Base-by-base conservation (phyloP, 495 filamentous ascomycete species). In the Aspergillus steynii region DNA sequence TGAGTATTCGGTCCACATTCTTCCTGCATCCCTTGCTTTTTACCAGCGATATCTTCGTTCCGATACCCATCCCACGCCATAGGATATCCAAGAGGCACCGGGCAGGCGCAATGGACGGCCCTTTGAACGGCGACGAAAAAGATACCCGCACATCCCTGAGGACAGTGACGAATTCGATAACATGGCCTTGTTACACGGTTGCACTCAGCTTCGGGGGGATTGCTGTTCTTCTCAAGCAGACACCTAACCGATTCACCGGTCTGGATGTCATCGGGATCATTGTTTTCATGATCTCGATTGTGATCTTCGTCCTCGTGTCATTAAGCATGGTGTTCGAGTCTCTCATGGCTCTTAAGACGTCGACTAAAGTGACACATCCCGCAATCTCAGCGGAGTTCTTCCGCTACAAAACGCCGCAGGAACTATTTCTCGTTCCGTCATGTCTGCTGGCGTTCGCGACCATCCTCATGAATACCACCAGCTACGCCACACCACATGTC, bases 221-320 rank as follows among this genome's bases (percentile, higher is more conserved):
- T 26, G 78, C 85, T 10, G 69, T 86, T n/a, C 66, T 85, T 34
- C 72, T 89, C 12, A 76, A 77, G 51, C 70, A 78, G 28, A 75
- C 77, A 12, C 86, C 84, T 0, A 75, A 85, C 55, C 76, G 77
- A 29, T 86, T 87, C 65, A 62, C 61, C 2, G 83, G 83, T 37
- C 75, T 87, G 1, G 74, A 73, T 20, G 77, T 72, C 9, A 80
- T 86, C 62, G 85, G 86, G 5, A 84, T 81, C 7, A 61, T 82
- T 26, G 65, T 88, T 54, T 88, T 82, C 68, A 72, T 88, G 52
- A 58, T 87, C 50, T 82, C 87, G 65, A 68, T 88, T 1, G 53
- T 83, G 60, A 67, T 82, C 42, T 88, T 86, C 69, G 20, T 72
- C 0, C 47, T 73, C 52, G 75, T 86, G 34, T 77, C 75, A 4